Evolutionary conservation across 2,329 filamentous ascomycete species (phyloP).

Genomic region (Claviceps pusilla): DNA sequence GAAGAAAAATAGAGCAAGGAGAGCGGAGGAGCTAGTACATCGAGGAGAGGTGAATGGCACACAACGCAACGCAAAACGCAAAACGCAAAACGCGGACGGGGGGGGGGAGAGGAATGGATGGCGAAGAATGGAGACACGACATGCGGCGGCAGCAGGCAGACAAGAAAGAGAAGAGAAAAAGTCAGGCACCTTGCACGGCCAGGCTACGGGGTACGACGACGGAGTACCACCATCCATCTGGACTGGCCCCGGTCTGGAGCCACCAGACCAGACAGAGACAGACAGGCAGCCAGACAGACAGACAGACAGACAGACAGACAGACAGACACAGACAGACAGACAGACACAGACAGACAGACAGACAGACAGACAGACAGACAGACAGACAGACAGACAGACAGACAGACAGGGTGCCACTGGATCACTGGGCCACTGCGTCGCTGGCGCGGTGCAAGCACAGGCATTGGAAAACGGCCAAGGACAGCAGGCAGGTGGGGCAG

Average conservation of each 20-base stretch:
- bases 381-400: no score
- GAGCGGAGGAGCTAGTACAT: slow-evolving; percentile 6
- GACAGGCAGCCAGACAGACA: no score
- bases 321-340: no score
- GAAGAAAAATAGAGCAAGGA: slow-evolving; percentile 9
- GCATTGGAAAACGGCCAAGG: neutral
- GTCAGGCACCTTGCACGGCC: neutral
- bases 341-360: no score
- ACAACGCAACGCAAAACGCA: neutral
- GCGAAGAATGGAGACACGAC: slow-evolving; percentile 18
- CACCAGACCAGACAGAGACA: no score
- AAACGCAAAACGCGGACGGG: slow-evolving; percentile 5
- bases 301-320: no score
- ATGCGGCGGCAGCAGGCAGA: slow-evolving; percentile 9
- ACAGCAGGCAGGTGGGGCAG: neutral
- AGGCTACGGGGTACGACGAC: neutral
- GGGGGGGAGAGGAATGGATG: slow-evolving; percentile 15
- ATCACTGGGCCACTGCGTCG: neutral
- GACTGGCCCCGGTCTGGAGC: neutral
- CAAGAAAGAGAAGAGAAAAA: neutral
- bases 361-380: no score
- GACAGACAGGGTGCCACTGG: neutral
- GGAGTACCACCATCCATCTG: neutral
- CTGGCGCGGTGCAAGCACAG: neutral
- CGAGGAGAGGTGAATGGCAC: slow-evolving; percentile 11